phyloP scores from a whole-genome alignment of 2,329 filamentous ascomycete species.

The Sclerotinia spermophila region DNA sequence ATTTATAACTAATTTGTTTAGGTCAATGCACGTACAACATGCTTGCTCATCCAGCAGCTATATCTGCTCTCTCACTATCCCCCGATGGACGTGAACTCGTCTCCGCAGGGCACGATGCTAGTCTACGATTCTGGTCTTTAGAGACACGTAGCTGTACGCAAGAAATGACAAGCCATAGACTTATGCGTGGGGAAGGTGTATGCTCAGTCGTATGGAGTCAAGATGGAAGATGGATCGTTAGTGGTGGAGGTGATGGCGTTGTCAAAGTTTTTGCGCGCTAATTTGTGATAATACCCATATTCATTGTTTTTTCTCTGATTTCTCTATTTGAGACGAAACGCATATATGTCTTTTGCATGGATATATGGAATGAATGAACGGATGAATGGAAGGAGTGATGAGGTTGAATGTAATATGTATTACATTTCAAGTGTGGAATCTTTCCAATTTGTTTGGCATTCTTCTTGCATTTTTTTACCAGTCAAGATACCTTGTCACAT shows the following conservation, averaged over 20 bases:
- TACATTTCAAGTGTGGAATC: conserved; percentile 3
- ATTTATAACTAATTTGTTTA: conserved; percentile 39
- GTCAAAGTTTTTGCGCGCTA: conserved; percentile 81
- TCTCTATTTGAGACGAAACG: background rate
- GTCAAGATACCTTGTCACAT: background rate
- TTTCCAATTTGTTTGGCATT: background rate
- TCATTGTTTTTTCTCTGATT: conserved; percentile 8
- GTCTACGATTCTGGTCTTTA: conserved; percentile 92
- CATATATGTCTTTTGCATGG: conserved; percentile 5
- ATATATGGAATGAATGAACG: background rate
- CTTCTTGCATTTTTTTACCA: background rate
- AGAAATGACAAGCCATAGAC: conserved; percentile 86
- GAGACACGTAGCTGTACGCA: conserved; percentile 95
- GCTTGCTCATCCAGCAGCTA: conserved; percentile 91
- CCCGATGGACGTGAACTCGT: conserved; percentile 93
- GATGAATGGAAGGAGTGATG: background rate
- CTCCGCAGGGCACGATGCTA: conserved; percentile 92
- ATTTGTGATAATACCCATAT: conserved; percentile 16
- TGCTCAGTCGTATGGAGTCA: conserved; percentile 94
- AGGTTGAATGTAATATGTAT: conserved; percentile 8
- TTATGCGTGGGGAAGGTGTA: conserved; percentile 95
- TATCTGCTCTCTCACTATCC: conserved; percentile 85
- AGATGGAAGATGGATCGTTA: conserved; percentile 91
- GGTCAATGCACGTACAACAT: conserved; percentile 99
- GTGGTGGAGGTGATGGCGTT: conserved; percentile 88